A percentile compares a stretch with the other conserved stretches of the same genome.
Evolutionary conservation across 352 stramenopile genomes (phyloP).

Genomic region (Albugo laibachii): DNA sequence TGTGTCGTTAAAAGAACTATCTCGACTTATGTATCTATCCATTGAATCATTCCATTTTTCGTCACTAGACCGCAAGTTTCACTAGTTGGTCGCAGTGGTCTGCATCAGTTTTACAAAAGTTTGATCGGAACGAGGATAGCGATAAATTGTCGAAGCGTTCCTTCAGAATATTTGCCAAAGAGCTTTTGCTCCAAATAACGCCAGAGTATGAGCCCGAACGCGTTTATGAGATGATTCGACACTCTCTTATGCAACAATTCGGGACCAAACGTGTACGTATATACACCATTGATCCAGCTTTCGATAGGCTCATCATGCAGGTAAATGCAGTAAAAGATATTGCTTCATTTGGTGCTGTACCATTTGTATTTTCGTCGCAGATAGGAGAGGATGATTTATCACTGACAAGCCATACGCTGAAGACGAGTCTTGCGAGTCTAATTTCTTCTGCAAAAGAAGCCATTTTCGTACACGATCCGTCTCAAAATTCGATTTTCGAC

Average conservation of each 20-base stretch:
- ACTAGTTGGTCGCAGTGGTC: conserved; percentile 58
- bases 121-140: conserved; percentile 9
- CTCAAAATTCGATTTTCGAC: neutral
- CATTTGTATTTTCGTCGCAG: neutral
- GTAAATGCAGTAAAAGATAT: conserved; percentile 9
- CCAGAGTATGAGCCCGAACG: conserved; percentile 63
- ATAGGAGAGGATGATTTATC: neutral
- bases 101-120: conserved; percentile 19
- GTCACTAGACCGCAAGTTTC: conserved; percentile 37
- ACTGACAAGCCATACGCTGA: neutral
- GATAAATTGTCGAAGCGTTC: conserved; percentile 34
- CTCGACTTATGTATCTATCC: neutral
- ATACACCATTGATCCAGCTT: conserved; percentile 27
- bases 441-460: neutral
- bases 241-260: conserved; percentile 30
- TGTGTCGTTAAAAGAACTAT: too few relatives aligned
- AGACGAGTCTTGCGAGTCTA: neutral
- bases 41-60: neutral
- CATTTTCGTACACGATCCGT: neutral
- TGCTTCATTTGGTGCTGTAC: neutral
- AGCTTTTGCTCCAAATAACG: conserved; percentile 49
- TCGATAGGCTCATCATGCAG: conserved; percentile 29
- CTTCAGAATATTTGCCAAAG: conserved; percentile 51
- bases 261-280: conserved; percentile 32
- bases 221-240: conserved; percentile 47